Evolutionary conservation across 1,284 basidiomycete species (phyloP).

Genomic region (Acaromyces ingoldii): DNA sequence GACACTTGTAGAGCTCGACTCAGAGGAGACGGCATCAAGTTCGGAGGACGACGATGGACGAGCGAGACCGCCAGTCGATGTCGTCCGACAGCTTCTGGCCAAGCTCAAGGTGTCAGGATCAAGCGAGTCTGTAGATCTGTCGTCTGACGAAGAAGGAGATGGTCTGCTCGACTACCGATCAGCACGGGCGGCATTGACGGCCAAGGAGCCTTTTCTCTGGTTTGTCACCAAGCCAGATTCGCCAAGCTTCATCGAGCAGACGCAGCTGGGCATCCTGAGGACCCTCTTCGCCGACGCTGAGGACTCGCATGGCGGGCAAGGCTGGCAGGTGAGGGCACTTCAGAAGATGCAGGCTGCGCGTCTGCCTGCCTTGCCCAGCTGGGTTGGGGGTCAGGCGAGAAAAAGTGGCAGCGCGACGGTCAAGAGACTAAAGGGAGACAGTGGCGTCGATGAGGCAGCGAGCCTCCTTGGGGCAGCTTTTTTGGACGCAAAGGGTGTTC

Average conservation of each 20-base stretch:
- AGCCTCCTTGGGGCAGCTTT: constrained; percentile 27
- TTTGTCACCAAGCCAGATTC: not conserved
- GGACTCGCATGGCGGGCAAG: not conserved
- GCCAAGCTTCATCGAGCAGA: constrained; percentile 56
- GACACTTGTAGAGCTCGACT: constrained; percentile 28
- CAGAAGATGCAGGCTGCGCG: constrained; percentile 1
- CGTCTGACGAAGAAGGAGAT: not conserved
- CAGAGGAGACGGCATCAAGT: constrained; percentile 1
- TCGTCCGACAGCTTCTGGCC: not conserved
- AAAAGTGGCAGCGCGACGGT: constrained; percentile 11
- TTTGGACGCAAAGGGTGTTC: constrained; percentile 19
- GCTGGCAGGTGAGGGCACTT: not conserved
- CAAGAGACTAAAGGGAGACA: constrained; percentile 41
- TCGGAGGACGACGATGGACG: not conserved
- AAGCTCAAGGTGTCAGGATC: not conserved
- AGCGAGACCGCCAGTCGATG: not conserved
- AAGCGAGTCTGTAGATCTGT: not conserved
- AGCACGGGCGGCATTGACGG: not conserved
- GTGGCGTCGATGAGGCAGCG: constrained; percentile 30
- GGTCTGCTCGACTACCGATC: too few species aligned
- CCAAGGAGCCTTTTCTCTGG: constrained; percentile 3
- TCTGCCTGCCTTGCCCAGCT: not conserved
- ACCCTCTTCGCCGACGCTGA: constrained; percentile 61
- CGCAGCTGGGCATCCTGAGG: constrained; percentile 84
- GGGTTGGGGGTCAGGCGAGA: not conserved